phyloP scores from a whole-genome alignment of 768 basidiomycete genomes.

The Tephrocybe sp. region DNA sequence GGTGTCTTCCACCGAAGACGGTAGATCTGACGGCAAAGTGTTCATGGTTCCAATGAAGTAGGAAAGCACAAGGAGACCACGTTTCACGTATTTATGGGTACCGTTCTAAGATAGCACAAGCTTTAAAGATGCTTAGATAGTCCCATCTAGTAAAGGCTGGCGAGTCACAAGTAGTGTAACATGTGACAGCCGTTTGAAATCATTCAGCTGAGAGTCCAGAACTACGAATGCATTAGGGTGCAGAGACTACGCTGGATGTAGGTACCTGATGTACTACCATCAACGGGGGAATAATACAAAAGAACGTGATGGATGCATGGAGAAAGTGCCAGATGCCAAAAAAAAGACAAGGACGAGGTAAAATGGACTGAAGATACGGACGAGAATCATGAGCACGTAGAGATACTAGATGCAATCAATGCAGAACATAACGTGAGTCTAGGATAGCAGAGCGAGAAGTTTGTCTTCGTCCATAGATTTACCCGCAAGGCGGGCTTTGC shows the following conservation, averaged over 20 bases:
- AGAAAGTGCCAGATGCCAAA: slow-evolving; percentile 11
- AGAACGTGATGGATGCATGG: slow-evolving; percentile 15
- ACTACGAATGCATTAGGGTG: slow-evolving; percentile 11
- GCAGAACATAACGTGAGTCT: slow-evolving; percentile 31
- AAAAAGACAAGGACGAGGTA: background rate
- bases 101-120: no score
- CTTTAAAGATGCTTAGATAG: no score
- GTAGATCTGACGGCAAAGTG: background rate
- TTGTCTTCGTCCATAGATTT: slow-evolving; percentile 62
- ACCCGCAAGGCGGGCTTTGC: slow-evolving; percentile 50
- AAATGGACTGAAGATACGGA: slow-evolving; percentile 11
- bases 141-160: no score
- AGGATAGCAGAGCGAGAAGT: slow-evolving; percentile 58
- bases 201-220: slow-evolving; percentile 8
- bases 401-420: slow-evolving; percentile 26
- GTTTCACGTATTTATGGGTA: no score
- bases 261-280: slow-evolving; percentile 18
- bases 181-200: no score
- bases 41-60: background rate
- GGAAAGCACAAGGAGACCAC: no score
- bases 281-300: slow-evolving; percentile 17
- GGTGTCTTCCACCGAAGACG: background rate
- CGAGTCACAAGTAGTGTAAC: no score
- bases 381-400: slow-evolving; percentile 17
- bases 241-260: slow-evolving; percentile 14